Conservation (phyloP, 2,329 filamentous ascomycete species). For the Trichoderma sp. region DNA sequence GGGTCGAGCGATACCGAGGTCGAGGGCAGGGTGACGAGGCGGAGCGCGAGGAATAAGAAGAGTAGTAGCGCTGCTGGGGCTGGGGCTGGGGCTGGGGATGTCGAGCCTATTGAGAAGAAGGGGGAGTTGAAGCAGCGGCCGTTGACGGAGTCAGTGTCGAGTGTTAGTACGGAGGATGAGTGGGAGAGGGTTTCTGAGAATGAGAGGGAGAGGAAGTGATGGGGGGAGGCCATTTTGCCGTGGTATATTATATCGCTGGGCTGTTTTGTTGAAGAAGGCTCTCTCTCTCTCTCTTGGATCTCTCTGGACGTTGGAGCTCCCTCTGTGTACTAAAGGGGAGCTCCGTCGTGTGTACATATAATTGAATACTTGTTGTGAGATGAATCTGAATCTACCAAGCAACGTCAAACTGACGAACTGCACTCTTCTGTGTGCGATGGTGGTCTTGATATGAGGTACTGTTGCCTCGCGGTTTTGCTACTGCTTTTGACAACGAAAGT, state of each 20-base stretch:
- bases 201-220: constrained; percentile 40
- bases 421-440: not conserved
- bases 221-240: not conserved
- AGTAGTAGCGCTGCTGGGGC: constrained; percentile 19
- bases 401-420: not conserved
- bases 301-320: not conserved
- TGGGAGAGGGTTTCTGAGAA: constrained; percentile 87
- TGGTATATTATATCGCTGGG: not conserved
- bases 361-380: not conserved
- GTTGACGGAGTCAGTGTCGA: constrained; percentile 49
- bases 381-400: not conserved
- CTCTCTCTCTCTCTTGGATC: not conserved
- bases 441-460: not conserved
- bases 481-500: not conserved
- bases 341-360: not conserved
- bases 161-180: constrained; percentile 84
- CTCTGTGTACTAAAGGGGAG: not conserved
- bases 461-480: not conserved
- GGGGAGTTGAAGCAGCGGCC: constrained; percentile 51
- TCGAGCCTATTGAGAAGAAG: constrained; percentile 42
- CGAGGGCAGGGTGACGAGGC: constrained; percentile 34
- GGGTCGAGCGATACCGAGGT: constrained; percentile 47
- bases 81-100: constrained; percentile 33
- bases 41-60: constrained; percentile 22
- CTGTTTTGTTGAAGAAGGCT: not conserved